phyloP scores from a whole-genome alignment of 2,329 filamentous ascomycete species.

The Trichophyton benhamiae region DNA sequence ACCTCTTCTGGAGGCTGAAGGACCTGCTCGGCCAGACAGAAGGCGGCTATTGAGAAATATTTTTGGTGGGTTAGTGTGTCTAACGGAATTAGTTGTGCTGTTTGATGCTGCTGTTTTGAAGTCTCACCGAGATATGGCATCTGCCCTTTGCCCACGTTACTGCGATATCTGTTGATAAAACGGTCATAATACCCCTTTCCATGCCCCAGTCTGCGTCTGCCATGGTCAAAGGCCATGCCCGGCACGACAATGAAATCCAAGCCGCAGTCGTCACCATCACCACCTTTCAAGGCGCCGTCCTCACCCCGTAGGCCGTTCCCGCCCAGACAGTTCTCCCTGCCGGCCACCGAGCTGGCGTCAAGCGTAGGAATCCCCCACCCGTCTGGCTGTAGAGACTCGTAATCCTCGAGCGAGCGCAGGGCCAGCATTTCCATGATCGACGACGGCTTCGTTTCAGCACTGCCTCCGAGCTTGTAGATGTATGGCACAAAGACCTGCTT shows the following conservation, averaged over 20 bases:
- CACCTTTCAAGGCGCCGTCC: constrained; percentile 9
- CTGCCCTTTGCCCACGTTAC: constrained; percentile 25
- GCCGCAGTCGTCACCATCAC: constrained; percentile 26
- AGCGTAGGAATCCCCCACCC: constrained; percentile 93
- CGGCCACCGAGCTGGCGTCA: constrained; percentile 49
- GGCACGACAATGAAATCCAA: constrained; percentile 86
- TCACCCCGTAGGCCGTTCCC: constrained; percentile 37
- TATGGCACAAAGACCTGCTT: constrained; percentile 91
- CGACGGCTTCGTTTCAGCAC: constrained; percentile 33
- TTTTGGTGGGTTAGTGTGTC: constrained; percentile 9
- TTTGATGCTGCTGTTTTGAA: background rate
- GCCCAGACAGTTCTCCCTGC: constrained; percentile 62
- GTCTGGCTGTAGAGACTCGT: constrained; percentile 62
- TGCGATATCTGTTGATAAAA: constrained; percentile 67
- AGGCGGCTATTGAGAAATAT: constrained; percentile 46
- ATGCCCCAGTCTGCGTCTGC: constrained; percentile 70
- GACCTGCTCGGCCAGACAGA: constrained; percentile 78
- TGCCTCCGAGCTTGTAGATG: constrained; percentile 48
- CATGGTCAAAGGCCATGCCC: constrained; percentile 77
- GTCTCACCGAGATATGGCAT: constrained; percentile 51
- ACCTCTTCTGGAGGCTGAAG: constrained; percentile 53
- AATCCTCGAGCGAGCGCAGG: constrained; percentile 61
- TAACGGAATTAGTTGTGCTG: constrained; percentile 6
- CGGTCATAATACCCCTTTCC: constrained; percentile 96
- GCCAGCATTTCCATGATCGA: constrained; percentile 95